Evolutionary conservation across 2,329 filamentous ascomycete species (phyloP).

Genomic region (Didymella sp.): DNA sequence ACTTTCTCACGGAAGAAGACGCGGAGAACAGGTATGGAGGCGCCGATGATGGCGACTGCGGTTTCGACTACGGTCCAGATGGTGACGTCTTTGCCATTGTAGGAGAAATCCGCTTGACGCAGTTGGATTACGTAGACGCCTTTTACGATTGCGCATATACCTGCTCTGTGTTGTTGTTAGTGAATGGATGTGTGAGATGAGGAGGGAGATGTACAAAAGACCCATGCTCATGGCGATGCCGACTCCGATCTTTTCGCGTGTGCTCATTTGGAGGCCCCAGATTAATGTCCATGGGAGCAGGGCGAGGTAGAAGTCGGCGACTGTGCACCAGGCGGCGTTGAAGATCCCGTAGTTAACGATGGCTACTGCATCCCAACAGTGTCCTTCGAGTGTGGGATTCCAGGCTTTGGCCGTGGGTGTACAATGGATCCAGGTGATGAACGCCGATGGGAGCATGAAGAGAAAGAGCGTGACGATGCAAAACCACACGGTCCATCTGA

Average conservation of each 20-base stretch:
- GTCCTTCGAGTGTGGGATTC: slow-evolving; percentile 25
- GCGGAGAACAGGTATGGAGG: slow-evolving; percentile 40
- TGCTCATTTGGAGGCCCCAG: slow-evolving; percentile 30
- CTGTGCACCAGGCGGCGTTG: slow-evolving; percentile 37
- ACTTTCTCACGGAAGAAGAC: slow-evolving; percentile 43
- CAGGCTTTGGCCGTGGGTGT: slow-evolving; percentile 27
- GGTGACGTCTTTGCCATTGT: slow-evolving; percentile 39
- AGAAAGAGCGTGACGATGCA: slow-evolving; percentile 34
- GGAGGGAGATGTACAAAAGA: slow-evolving; percentile 24
- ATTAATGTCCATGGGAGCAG: slow-evolving; percentile 40
- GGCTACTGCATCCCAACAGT: slow-evolving; percentile 29
- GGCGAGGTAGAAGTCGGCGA: slow-evolving; percentile 35
- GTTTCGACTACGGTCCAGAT: slow-evolving; percentile 44
- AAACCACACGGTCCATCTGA: slow-evolving; percentile 35
- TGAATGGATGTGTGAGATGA: background rate
- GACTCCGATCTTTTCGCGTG: slow-evolving; percentile 38
- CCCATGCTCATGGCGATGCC: slow-evolving; percentile 44
- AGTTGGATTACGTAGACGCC: slow-evolving; percentile 37
- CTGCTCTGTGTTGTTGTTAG: slow-evolving; percentile 22
- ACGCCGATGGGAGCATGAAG: slow-evolving; percentile 35
- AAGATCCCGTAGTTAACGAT: slow-evolving; percentile 37
- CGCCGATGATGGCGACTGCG: slow-evolving; percentile 39
- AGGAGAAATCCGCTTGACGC: slow-evolving; percentile 35
- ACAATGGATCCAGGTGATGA: slow-evolving; percentile 33
- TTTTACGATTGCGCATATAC: slow-evolving; percentile 38